These are phyloP conservation scores for Huntiella bhutanensis DNA, from an alignment of 2,329 filamentous ascomycete genomes.

Conservation along the genomic window DNA sequence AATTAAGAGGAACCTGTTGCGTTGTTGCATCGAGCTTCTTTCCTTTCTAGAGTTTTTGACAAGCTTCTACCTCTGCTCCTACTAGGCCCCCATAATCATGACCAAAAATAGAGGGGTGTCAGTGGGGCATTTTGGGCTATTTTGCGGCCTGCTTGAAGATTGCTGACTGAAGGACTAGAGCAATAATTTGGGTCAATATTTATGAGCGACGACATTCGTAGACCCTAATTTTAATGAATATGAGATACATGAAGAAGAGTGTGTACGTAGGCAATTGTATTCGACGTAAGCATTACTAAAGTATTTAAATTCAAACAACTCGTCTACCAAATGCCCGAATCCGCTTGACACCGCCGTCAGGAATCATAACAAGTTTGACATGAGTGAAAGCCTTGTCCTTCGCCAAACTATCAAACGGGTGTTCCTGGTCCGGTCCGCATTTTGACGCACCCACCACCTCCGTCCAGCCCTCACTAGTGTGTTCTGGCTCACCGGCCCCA, in stretches of 20 bases:
- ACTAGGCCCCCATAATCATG: too few relatives aligned
- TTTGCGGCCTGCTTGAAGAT: neutral
- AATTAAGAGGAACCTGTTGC: too few relatives aligned
- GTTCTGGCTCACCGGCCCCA: constrained; percentile 32
- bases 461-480: constrained; percentile 41
- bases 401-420: constrained; percentile 39
- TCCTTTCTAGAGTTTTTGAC: too few relatives aligned
- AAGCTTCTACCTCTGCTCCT: too few relatives aligned
- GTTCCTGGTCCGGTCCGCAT: constrained; percentile 54
- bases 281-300: too few relatives aligned
- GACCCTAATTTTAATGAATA: too few relatives aligned
- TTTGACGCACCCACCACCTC: constrained; percentile 48
- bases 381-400: constrained; percentile 51
- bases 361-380: constrained; percentile 80
- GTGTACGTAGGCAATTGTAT: too few relatives aligned
- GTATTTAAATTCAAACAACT: constrained; percentile 8
- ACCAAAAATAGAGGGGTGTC: too few relatives aligned
- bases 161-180: neutral
- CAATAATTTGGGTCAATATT: neutral
- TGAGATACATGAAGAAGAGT: too few relatives aligned
- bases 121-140: too few relatives aligned
- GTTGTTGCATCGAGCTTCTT: too few relatives aligned
- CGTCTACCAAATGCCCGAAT: constrained; percentile 41
- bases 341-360: constrained; percentile 82
- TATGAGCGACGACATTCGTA: too few relatives aligned